Conservation (phyloP, 192 early-diverging fungal species). For the Rhizoclosmatium sp. region DNA sequence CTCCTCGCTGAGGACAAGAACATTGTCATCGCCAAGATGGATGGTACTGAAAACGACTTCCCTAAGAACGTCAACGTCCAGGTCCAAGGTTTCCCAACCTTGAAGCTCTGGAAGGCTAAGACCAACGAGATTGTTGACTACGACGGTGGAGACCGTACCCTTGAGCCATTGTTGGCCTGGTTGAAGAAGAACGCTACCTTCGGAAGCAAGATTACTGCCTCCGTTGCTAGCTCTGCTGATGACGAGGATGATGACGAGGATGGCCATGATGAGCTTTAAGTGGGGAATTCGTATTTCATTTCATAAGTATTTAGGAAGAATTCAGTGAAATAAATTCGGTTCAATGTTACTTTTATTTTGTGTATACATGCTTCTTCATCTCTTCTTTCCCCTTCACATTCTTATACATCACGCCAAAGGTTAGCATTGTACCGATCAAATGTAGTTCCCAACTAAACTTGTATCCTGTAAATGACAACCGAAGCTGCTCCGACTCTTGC, state of each 20-base stretch:
- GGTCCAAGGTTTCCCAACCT: conserved; percentile 93
- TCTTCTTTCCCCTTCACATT: not conserved
- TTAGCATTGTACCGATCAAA: not conserved
- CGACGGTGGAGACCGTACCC: conserved; percentile 77
- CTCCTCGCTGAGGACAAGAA: conserved; percentile 51
- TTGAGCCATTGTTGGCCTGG: conserved; percentile 82
- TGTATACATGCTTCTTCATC: not conserved
- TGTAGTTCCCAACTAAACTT: not conserved
- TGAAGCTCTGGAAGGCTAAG: conserved; percentile 89
- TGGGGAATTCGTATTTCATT: no score
- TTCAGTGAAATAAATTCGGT: no score
- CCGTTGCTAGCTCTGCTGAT: not conserved
- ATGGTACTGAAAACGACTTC: conserved; percentile 93
- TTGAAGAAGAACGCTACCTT: conserved; percentile 71
- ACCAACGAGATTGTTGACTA: conserved; percentile 83
- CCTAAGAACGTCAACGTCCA: conserved; percentile 73
- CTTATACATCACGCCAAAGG: not conserved
- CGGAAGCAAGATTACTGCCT: conserved; percentile 30
- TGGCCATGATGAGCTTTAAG: conserved; percentile 27
- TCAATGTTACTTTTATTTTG: no score
- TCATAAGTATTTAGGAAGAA: no score
- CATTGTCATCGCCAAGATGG: conserved; percentile 92
- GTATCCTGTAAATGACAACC: not conserved
- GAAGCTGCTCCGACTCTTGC: not conserved
- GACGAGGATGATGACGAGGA: conserved; percentile 12